These are phyloP conservation scores for Monascus purpureus DNA, from an alignment of 495 filamentous ascomycete genomes.

Conservation along the genomic window DNA sequence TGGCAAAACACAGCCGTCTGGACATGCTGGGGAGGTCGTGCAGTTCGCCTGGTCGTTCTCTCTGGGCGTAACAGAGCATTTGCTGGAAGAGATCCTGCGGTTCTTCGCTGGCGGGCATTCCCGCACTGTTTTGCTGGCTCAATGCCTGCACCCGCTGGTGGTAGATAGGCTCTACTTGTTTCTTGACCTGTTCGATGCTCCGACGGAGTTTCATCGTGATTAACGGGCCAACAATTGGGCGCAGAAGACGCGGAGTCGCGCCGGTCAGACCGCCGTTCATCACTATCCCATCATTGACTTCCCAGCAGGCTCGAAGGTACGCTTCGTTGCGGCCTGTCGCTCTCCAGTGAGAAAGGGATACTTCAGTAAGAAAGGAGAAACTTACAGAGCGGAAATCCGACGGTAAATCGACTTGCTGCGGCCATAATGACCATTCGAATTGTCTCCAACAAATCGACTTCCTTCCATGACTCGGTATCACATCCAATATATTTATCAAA, in stretches of 20 bases:
- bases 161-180: constrained; percentile 11
- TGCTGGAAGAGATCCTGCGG: constrained; percentile 21
- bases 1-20: constrained; percentile 22
- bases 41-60: constrained; percentile 17
- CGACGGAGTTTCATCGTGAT: constrained; percentile 2
- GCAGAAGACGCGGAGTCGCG: constrained; percentile 11
- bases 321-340: constrained; percentile 13
- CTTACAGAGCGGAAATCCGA: constrained; percentile 24
- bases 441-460: constrained; percentile 14
- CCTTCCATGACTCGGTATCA: constrained; percentile 13
- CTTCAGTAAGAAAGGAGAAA: neutral
- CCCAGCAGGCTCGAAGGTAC: constrained; percentile 9
- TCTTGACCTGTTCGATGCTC: constrained; percentile 6
- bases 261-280: constrained; percentile 11
- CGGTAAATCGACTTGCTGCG: constrained; percentile 21
- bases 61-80: constrained; percentile 19
- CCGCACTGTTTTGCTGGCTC: constrained; percentile 5
- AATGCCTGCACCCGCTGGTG: constrained; percentile 8
- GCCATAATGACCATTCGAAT: constrained; percentile 18
- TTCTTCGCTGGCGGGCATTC: constrained; percentile 8
- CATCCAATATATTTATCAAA: constrained; percentile 14
- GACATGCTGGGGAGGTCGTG: constrained; percentile 15
- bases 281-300: constrained; percentile 11
- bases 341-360: neutral
- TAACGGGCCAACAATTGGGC: constrained; percentile 15